Conservation (phyloP, 1,139 yeast genomes). For the Protomyces inouyei region DNA sequence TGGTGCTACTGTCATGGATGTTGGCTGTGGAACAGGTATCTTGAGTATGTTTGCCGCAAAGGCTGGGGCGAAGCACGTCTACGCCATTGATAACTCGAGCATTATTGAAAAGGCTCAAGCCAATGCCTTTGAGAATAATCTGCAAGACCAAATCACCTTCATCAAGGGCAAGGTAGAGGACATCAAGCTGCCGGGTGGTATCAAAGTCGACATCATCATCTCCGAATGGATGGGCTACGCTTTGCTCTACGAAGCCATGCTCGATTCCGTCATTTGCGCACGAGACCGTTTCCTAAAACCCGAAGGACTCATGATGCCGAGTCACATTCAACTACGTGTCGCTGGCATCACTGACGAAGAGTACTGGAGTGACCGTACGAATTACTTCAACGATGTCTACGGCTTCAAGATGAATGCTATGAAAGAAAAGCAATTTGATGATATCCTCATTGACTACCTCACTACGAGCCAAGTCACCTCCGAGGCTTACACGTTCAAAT, state of each 20-base stretch:
- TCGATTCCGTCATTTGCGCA: constrained; percentile 91
- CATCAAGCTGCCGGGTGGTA: constrained; percentile 62
- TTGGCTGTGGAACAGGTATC: constrained; percentile 61
- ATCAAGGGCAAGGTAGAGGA: constrained; percentile 94
- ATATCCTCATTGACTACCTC: constrained; percentile 60
- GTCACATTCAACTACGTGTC: constrained; percentile 50
- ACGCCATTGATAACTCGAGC: constrained; percentile 73
- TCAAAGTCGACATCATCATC: constrained; percentile 83
- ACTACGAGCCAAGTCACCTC: constrained; percentile 50
- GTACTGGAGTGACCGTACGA: constrained; percentile 52
- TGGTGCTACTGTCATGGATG: constrained; percentile 93
- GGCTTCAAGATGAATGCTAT: constrained; percentile 50
- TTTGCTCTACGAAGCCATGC: constrained; percentile 90
- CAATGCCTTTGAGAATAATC: constrained; percentile 77
- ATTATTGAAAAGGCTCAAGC: constrained; percentile 91
- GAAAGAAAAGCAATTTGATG: constrained; percentile 43
- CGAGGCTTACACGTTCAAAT: constrained; percentile 51
- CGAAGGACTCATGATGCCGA: constrained; percentile 49
- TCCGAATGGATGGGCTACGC: constrained; percentile 99
- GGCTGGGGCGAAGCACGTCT: constrained; percentile 57
- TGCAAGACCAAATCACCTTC: constrained; percentile 78
- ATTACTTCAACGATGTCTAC: constrained; percentile 56
- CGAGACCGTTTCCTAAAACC: constrained; percentile 75
- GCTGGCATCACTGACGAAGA: constrained; percentile 55
- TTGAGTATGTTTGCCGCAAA: constrained; percentile 56